Evolutionary conservation across 495 filamentous ascomycete genomes (phyloP).

Genomic region (Aspergillus wentii): DNA sequence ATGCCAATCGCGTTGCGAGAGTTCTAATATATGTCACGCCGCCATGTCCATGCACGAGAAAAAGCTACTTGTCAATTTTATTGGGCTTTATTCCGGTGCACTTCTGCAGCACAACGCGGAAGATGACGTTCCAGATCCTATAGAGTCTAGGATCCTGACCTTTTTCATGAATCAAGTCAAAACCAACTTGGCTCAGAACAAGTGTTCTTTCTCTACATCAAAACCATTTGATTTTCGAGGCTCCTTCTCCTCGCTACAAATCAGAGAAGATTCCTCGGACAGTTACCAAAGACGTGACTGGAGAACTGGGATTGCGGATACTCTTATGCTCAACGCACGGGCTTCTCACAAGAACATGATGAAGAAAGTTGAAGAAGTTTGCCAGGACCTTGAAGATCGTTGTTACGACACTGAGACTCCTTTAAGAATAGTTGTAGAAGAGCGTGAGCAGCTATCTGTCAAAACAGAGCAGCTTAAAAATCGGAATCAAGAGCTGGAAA

Average conservation of each 20-base stretch:
- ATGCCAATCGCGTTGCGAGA: conserved; percentile 15
- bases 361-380: conserved; percentile 44
- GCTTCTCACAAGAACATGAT: conserved; percentile 37
- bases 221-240: conserved; percentile 9
- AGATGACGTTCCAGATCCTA: background rate
- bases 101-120: conserved; percentile 10
- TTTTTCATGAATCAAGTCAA: conserved; percentile 13
- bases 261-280: conserved; percentile 4
- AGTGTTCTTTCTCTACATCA: conserved; percentile 17
- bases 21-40: conserved; percentile 13
- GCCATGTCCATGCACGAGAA: conserved; percentile 22
- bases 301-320: conserved; percentile 34
- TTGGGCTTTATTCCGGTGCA: conserved; percentile 20
- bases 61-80: conserved; percentile 21
- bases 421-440: conserved; percentile 36
- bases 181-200: conserved; percentile 1
- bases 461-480: conserved; percentile 22
- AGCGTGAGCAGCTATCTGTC: conserved; percentile 29
- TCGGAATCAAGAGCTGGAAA: conserved; percentile 23
- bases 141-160: conserved; percentile 4
- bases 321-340: conserved; percentile 28
- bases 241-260: conserved; percentile 6
- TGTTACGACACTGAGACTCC: conserved; percentile 47
- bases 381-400: conserved; percentile 51
- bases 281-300: conserved; percentile 40